Percentiles rank a stretch among this genome's conserved stretches.
Evolutionary conservation across 352 stramenopile species (phyloP).

Genomic region (Phytopythium boreale): DNA sequence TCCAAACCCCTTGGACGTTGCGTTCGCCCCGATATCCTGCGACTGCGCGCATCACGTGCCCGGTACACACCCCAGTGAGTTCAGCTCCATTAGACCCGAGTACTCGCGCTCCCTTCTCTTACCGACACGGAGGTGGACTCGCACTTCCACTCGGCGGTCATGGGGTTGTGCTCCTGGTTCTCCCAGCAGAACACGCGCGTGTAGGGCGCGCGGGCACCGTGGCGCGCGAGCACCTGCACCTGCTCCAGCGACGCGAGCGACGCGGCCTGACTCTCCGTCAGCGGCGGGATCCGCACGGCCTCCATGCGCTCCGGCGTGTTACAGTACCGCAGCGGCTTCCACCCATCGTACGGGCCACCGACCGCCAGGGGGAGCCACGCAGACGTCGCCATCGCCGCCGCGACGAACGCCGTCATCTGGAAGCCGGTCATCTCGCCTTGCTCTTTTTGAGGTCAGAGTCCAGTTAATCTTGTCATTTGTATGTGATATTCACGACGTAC

Average conservation of each 20-base stretch:
- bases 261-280: slow-evolving; percentile 47
- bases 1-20: slow-evolving; percentile 42
- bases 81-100: not conserved
- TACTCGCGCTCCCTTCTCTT: slow-evolving; percentile 10
- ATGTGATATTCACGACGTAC: not conserved
- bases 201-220: slow-evolving; percentile 75
- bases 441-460: too few relatives aligned
- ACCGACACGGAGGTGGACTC: slow-evolving; percentile 69
- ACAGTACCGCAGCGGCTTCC: slow-evolving; percentile 80
- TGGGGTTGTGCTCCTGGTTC: slow-evolving; percentile 56
- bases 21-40: slow-evolving; percentile 59
- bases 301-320: slow-evolving; percentile 66
- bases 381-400: slow-evolving; percentile 14
- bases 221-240: slow-evolving; percentile 76
- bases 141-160: slow-evolving; percentile 75
- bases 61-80: not conserved
- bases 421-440: not conserved
- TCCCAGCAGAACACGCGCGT: slow-evolving; percentile 79
- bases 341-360: slow-evolving; percentile 59
- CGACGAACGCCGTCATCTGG: slow-evolving; percentile 12
- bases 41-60: slow-evolving; percentile 28
- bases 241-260: slow-evolving; percentile 66
- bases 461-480: not conserved
- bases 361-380: slow-evolving; percentile 8
- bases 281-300: slow-evolving; percentile 45